Evolutionary conservation across 2,329 filamentous ascomycete genomes (phyloP), one percentile per base, ranked within the genome.

Genomic region (Colletotrichum siamense): DNA sequence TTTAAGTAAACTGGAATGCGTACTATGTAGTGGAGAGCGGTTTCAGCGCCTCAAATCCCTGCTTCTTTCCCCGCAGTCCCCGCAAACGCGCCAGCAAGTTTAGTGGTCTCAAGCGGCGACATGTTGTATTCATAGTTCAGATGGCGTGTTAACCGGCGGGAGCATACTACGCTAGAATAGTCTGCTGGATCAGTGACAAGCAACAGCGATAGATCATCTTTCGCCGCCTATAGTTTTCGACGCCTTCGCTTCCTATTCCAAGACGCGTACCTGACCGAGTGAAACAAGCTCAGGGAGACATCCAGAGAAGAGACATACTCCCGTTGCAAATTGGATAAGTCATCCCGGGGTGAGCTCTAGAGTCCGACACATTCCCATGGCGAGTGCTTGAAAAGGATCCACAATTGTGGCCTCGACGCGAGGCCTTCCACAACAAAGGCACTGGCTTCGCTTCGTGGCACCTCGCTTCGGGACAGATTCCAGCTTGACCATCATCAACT

Each of bases 171-270:
- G 15, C 18, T 59, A 28, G 15, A 16, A 57, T 22, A 22, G 6
- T 64, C 30, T 12, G 65, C 66, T 32, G 18, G 94, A 85, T 92
- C 82, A 81, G 90, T 79, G 83, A 88, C 80, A 10, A 86, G 80
- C 10, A 93, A 68, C 89, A 91, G 79, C 93, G 93, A 61, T 87
- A 0, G 85, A 75, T 89, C 88, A 68, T 84, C 82, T 64, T 88
- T 85, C 12, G 90, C 90, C 44, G 88, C 88, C 77, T 87, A 81
- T 75, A 91, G 86, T 77, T 91, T 90, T 44, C 57, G 55, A 24
- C 63, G 39, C 7, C 22, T 78, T 13, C 72, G 49, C 18, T 71
- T 67, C 15, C 49, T 57, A 15, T n/a, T n/a, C 18, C 5, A 3
- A 12, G 18, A 6, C n/a, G 1, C 0, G 9, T 44, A n/a, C 18